These are phyloP conservation scores for Phytophthora brassicae DNA, from an alignment of 352 stramenopile species.

Conservation along the genomic window DNA sequence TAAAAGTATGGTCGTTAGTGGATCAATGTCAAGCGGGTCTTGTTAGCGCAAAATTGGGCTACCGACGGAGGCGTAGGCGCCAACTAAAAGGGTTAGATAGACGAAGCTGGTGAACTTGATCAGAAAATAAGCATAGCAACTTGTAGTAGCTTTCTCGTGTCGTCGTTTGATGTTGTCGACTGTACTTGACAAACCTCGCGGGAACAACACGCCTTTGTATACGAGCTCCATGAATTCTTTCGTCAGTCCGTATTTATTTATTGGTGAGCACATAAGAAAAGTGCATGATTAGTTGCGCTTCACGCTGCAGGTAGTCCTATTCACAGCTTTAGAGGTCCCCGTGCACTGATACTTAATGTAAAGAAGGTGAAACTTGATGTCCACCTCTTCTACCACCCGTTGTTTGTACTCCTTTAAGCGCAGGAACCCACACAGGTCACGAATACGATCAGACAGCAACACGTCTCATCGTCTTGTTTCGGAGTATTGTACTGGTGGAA, in stretches of 20 bases:
- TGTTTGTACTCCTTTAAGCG: constrained; percentile 13
- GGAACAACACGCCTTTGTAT: constrained; percentile 3
- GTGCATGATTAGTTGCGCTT: background rate
- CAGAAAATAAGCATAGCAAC: constrained; percentile 1
- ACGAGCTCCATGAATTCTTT: background rate
- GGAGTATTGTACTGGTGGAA: too few relatives aligned
- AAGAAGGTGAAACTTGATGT: constrained; percentile 9
- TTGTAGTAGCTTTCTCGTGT: constrained; percentile 14
- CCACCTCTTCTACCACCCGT: background rate
- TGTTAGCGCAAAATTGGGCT: background rate
- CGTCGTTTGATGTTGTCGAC: background rate
- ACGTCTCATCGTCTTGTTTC: too few relatives aligned
- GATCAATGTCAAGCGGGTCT: background rate
- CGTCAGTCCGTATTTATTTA: background rate
- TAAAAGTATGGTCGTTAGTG: background rate
- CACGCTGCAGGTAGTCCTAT: background rate
- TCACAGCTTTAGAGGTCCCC: background rate
- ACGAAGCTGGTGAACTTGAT: background rate
- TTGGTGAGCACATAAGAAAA: background rate
- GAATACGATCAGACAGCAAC: background rate
- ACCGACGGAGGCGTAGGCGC: background rate
- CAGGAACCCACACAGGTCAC: background rate
- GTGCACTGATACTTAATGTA: constrained; percentile 14
- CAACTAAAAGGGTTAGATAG: background rate
- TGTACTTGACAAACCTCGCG: constrained; percentile 1